phyloP scores from a whole-genome alignment of 257 asterid species.

The Capsicum baccatum region DNA sequence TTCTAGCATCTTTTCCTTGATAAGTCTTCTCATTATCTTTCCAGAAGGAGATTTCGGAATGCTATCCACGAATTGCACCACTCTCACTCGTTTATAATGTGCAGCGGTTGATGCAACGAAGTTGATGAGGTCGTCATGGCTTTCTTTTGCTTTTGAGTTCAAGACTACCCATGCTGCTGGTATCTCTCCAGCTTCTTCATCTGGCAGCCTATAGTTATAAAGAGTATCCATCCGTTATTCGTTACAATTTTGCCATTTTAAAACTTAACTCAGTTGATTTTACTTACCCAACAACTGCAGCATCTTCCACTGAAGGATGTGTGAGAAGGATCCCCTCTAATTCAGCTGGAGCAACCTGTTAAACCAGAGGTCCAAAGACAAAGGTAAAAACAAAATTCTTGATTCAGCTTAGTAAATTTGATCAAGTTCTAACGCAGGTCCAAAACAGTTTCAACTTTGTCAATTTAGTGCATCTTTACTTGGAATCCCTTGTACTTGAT shows the following conservation, averaged over 20 bases:
- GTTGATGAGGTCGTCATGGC: constrained; percentile 68
- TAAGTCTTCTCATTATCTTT: constrained; percentile 82
- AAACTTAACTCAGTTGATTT: neutral
- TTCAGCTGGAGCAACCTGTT: constrained; percentile 98
- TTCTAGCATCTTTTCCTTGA: constrained; percentile 66
- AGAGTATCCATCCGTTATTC: neutral
- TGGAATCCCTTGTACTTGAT: constrained; percentile 93
- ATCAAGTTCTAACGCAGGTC: neutral
- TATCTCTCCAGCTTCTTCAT: constrained; percentile 84
- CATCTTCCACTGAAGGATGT: constrained; percentile 87
- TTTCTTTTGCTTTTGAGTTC: constrained; percentile 60
- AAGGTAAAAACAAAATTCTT: neutral
- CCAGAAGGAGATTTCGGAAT: constrained; percentile 93
- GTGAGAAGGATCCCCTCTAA: constrained; percentile 86
- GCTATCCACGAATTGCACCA: constrained; percentile 65
- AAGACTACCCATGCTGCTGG: constrained; percentile 89
- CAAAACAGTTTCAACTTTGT: neutral
- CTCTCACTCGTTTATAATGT: constrained; percentile 66
- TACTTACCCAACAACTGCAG: constrained; percentile 88
- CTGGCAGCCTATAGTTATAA: constrained; percentile 56
- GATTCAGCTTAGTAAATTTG: neutral
- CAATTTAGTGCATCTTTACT: constrained; percentile 39
- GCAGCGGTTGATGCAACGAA: constrained; percentile 73
- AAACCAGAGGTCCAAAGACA: constrained; percentile 1
- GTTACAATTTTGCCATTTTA: neutral